Evolutionary conservation across 192 early-diverging fungal genomes (phyloP), one percentile per base, ranked within the genome.

Genomic region (Spizellomyces sp.): DNA sequence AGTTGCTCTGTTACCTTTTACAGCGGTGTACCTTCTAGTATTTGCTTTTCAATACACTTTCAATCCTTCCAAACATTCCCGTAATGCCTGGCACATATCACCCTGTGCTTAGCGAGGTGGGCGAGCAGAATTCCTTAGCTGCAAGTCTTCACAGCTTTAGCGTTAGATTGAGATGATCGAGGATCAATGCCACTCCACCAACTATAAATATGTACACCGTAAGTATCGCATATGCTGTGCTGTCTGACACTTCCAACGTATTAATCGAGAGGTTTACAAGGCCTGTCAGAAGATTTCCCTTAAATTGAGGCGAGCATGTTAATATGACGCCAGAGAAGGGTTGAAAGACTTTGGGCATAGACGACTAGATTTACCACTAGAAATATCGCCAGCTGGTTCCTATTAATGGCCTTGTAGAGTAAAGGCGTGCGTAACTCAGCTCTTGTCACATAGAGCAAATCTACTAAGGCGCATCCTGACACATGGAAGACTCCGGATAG

Each of bases 231-330:
- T 27, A 17, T 9, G 75, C 79, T 9, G 44, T 50, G 9, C 27
- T n/a, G 54, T 75, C 61, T 10, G 77, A 64, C n/a, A 85, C 81
- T 44, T 84, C 81, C 21, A 98, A 79, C 6, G 96, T 98, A 66
- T 92, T 80, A 10, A 94, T 75, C 2, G 85, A 75, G 70, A 96
- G 71, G 77, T 98, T 98, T 8, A 94, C 81, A 1, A 88, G 41
- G 4, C 96, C 96, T 0, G 96, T 98, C 54, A 94, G 69, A 6
- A 96, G 47, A 73, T 98, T 98, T 19, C 92, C 96, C 89, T 90
- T 36, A 21, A 77, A 44, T 15, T 8, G 1, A 21, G 36, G 19
- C 12, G 17, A 27, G 46, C 50, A 55, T 12, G 70, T 70, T 55
- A 75, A 46, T 42, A 63, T 63, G 56, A 44, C 58, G n/a, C n/a